Percentiles rank a stretch among this genome's conserved stretches.
These are phyloP conservation scores for Monilinia aucupariae DNA, from an alignment of 2,329 filamentous ascomycete species.

Conservation along the genomic window DNA sequence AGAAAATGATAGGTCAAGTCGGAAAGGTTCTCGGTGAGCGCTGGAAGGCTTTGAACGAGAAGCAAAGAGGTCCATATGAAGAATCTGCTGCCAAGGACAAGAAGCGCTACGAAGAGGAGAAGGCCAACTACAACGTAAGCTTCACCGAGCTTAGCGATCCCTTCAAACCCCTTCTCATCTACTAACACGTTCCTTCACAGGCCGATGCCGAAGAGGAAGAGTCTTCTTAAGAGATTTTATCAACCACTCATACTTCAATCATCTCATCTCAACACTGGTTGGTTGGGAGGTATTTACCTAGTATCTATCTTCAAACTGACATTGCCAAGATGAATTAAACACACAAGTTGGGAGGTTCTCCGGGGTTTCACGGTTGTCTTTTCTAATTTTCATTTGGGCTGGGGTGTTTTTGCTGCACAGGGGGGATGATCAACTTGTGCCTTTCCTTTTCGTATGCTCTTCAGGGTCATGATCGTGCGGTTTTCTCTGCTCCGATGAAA, in stretches of 20 bases:
- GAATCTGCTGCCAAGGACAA: conserved; percentile 95
- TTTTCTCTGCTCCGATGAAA: neutral
- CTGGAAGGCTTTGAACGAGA: conserved; percentile 95
- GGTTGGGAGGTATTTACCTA: conserved; percentile 11
- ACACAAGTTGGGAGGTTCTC: conserved; percentile 17
- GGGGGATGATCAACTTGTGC: conserved; percentile 20
- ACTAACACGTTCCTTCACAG: conserved; percentile 41
- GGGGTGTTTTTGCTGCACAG: conserved; percentile 30
- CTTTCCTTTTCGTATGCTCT: conserved; percentile 24
- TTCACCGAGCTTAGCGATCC: conserved; percentile 23
- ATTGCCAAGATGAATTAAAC: conserved; percentile 17
- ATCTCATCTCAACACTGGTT: conserved; percentile 22
- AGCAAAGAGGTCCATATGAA: conserved; percentile 91
- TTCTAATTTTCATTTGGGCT: conserved; percentile 30
- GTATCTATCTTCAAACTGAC: conserved; percentile 1
- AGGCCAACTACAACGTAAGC: conserved; percentile 85
- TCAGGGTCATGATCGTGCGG: conserved; percentile 10
- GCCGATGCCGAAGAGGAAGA: conserved; percentile 54
- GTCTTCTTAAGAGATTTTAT: conserved; percentile 31
- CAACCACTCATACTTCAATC: conserved; percentile 20
- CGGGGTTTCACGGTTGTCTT: conserved; percentile 21
- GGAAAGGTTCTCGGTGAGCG: conserved; percentile 97
- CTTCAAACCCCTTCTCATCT: conserved; percentile 27
- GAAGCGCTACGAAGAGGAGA: conserved; percentile 99
- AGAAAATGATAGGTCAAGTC: conserved; percentile 64